Conservation (phyloP, 805 yeast genomes). For the Yamadazyma nakazawae region DNA sequence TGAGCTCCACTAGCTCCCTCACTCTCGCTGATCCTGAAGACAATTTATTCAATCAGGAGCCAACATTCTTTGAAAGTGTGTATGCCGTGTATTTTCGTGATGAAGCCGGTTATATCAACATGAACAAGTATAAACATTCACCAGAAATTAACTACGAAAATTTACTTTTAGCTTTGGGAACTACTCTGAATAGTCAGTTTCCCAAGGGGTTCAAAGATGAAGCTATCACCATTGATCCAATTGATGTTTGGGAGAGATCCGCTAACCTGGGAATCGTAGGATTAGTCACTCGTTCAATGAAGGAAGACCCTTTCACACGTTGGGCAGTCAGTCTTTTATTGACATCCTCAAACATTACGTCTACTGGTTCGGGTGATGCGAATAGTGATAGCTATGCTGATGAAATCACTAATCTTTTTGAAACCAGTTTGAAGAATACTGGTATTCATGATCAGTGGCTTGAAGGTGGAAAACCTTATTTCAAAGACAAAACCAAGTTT, state of each 20-base stretch:
- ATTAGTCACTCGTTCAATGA: constrained; percentile 25
- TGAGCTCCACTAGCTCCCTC: constrained; percentile 8
- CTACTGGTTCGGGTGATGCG: constrained; percentile 6
- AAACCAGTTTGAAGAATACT: constrained; percentile 45
- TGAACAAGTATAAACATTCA: constrained; percentile 6
- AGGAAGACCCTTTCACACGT: constrained; percentile 22
- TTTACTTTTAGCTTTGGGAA: background rate
- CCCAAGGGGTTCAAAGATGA: background rate
- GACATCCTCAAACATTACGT: constrained; percentile 18
- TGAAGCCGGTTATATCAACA: constrained; percentile 1
- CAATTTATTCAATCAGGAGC: background rate
- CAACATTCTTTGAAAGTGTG: constrained; percentile 12
- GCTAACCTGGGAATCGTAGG: constrained; percentile 22
- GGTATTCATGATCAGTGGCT: constrained; percentile 49
- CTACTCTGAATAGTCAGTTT: no score
- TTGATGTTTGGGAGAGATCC: constrained; percentile 21
- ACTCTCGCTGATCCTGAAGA: background rate
- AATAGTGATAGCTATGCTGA: constrained; percentile 7
- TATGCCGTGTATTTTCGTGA: constrained; percentile 10
- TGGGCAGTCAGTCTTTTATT: constrained; percentile 33
- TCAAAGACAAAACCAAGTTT: constrained; percentile 40
- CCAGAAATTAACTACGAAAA: background rate
- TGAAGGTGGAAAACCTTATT: constrained; percentile 41
- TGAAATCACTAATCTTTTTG: constrained; percentile 41
- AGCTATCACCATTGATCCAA: background rate